Conservation (phyloP, 345 rosid genomes). For the Geranium rotundifolium region DNA sequence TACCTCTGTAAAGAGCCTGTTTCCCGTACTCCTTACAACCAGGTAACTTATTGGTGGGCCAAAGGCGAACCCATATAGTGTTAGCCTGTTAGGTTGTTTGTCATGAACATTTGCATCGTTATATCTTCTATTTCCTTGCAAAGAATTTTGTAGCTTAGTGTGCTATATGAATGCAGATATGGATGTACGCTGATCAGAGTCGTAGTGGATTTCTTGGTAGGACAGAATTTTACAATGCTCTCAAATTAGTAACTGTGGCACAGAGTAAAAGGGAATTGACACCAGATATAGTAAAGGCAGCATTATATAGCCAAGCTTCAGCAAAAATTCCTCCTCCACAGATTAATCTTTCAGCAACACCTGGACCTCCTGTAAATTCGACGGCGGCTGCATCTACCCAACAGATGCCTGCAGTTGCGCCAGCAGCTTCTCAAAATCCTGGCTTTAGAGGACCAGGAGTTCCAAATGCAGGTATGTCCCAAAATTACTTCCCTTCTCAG, state of each 20-base stretch:
- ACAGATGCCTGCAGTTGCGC: conserved; percentile 23
- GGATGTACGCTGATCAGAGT: conserved; percentile 78
- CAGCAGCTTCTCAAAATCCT: conserved; percentile 28
- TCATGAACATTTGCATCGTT: too few species aligned
- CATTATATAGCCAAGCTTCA: conserved; percentile 86
- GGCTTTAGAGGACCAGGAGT: conserved; percentile 57
- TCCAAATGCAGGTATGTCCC: conserved; percentile 38
- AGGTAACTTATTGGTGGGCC: too few species aligned
- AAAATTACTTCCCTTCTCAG: conserved; percentile 43
- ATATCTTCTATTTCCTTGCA: background rate
- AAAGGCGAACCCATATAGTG: too few species aligned
- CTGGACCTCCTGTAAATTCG: conserved; percentile 34
- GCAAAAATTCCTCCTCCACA: conserved; percentile 90
- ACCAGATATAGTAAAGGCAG: conserved; percentile 91
- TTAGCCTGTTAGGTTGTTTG: too few species aligned
- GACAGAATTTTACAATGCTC: conserved; percentile 74
- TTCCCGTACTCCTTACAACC: too few species aligned
- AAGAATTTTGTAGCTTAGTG: conserved; percentile 5
- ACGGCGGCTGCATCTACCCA: conserved; percentile 27
- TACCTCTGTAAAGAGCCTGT: too few species aligned
- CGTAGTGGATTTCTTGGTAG: conserved; percentile 71
- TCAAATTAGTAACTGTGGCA: conserved; percentile 92
- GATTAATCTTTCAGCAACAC: conserved; percentile 54
- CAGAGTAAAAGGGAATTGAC: conserved; percentile 92
- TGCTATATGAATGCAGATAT: conserved; percentile 44